Base-by-base conservation (phyloP, 345 rosid species). In the Brassica carinata region DNA sequence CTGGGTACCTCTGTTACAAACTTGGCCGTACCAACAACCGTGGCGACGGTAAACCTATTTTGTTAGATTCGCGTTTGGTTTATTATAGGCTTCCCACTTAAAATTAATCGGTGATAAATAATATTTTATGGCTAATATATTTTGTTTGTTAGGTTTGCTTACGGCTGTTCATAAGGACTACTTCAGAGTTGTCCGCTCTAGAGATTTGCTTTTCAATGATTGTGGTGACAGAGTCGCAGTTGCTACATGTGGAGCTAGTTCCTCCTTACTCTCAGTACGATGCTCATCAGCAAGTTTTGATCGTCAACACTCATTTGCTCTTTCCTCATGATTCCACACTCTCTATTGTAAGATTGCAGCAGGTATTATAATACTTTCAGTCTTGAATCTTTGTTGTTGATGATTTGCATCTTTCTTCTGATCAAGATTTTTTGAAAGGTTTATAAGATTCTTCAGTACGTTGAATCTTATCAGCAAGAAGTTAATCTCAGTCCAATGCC, bases 21-120 rank as follows among this genome's bases (percentile, higher is more conserved):
- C 97, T 91, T 26, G 93, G 84, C 7, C 91, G 99, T 19, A 95
- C 99, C 70, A 92, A 92, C 87, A 95, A 95, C 75, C 95, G 99
- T 0, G 98, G 97, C 1, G 99, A 95, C 83, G 99, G 99, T 95
- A 85, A 48, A 36, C 30, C 3, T 27, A 27, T 27, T 27, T 3
- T 27, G 36, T 33, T 33, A 33, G 36, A 33, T 33, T 33, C 5
- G 36, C 1, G 36, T 30, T 30, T 19, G 7, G 36, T 27, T 27
- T 27, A 27, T 27, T 27, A 27, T 27, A 1, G 3, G 30, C 3
- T 27, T 27, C 30, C 30, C 2, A 27, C 38, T 33, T 33, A 33
- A 6, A 33, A 33, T 0, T 33, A 33, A 33, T 33, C 1, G 5
- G 4, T 29, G 31, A 29, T 29, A 29, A 29, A 29, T 29, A 29